Percentiles rank a stretch among this genome's conserved stretches.
These are phyloP conservation scores for Arthrobotrys entomopaga DNA, from an alignment of 2,329 filamentous ascomycete species.

Conservation along the genomic window DNA sequence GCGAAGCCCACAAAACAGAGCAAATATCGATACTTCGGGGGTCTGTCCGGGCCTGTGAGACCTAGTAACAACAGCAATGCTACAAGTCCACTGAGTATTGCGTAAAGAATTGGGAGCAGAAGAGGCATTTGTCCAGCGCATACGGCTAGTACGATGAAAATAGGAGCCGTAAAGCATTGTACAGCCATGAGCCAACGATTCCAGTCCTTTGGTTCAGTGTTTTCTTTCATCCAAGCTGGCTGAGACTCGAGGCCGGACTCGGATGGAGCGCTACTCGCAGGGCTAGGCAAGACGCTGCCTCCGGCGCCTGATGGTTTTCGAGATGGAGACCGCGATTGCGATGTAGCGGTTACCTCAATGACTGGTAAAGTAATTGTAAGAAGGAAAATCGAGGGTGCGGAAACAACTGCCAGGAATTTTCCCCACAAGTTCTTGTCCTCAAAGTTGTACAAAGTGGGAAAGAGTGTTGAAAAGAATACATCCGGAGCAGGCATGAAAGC, in stretches of 20 bases:
- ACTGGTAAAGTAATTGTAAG: slow-evolving; percentile 91
- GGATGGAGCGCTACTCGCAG: slow-evolving; percentile 63
- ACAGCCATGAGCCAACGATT: slow-evolving; percentile 88
- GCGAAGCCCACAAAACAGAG: slow-evolving; percentile 90
- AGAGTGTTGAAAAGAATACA: slow-evolving; percentile 77
- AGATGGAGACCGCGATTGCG: slow-evolving; percentile 20
- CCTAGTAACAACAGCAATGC: slow-evolving; percentile 74
- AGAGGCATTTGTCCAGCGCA: slow-evolving; percentile 72
- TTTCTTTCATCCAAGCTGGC: slow-evolving; percentile 50
- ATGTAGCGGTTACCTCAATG: slow-evolving; percentile 72
- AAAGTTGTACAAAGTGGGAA: slow-evolving; percentile 88
- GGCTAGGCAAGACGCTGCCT: slow-evolving; percentile 62
- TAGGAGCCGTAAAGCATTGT: slow-evolving; percentile 85
- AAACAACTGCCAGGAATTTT: slow-evolving; percentile 80
- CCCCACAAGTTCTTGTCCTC: slow-evolving; percentile 83
- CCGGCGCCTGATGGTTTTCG: slow-evolving; percentile 40
- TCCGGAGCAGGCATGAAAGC: slow-evolving; percentile 76
- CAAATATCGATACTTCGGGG: slow-evolving; percentile 78
- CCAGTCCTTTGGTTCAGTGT: slow-evolving; percentile 72
- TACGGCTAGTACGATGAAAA: slow-evolving; percentile 81
- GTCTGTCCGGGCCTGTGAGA: slow-evolving; percentile 74
- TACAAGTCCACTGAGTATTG: slow-evolving; percentile 75
- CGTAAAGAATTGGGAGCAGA: slow-evolving; percentile 70
- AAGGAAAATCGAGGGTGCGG: slow-evolving; percentile 88
- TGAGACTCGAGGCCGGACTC: slow-evolving; percentile 68